Percentiles rank a stretch among this genome's conserved stretches.
Evolutionary conservation across 2,329 filamentous ascomycete species (phyloP).

Genomic region (Aspergillus ustus): DNA sequence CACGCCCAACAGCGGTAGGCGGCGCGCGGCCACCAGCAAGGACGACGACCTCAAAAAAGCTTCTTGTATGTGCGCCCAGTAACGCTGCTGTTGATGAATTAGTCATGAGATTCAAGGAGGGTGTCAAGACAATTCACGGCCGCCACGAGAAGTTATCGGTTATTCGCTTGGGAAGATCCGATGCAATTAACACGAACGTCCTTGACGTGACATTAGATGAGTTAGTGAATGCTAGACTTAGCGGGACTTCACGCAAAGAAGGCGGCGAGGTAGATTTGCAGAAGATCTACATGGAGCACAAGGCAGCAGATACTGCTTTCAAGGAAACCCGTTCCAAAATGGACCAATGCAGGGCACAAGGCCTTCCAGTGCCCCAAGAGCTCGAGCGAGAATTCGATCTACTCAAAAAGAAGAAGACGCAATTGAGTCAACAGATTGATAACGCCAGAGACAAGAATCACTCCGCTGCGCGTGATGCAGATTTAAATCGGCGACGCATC

Average conservation of each 20-base stretch:
- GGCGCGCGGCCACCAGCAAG: slow-evolving; percentile 38
- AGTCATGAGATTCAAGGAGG: slow-evolving; percentile 87
- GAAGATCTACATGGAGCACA: slow-evolving; percentile 73
- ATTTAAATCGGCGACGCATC: slow-evolving; percentile 79
- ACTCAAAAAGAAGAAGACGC: slow-evolving; percentile 74
- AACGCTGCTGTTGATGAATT: slow-evolving; percentile 97
- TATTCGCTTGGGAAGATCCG: slow-evolving; percentile 84
- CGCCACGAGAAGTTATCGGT: slow-evolving; percentile 78
- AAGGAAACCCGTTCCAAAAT: slow-evolving; percentile 72
- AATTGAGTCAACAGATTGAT: slow-evolving; percentile 83
- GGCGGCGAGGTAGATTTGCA: slow-evolving; percentile 57
- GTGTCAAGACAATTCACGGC: slow-evolving; percentile 78
- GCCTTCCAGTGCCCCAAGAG: slow-evolving; percentile 46
- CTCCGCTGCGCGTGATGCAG: slow-evolving; percentile 78
- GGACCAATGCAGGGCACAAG: slow-evolving; percentile 66
- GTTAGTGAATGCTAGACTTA: slow-evolving; percentile 76
- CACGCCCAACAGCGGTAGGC: slow-evolving; percentile 46
- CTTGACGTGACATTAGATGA: slow-evolving; percentile 93
- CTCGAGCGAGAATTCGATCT: slow-evolving; percentile 78
- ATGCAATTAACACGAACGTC: slow-evolving; percentile 88
- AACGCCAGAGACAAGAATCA: slow-evolving; percentile 84
- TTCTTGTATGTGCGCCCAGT: slow-evolving; percentile 96
- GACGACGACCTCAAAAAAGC: slow-evolving; percentile 69
- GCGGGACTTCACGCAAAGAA: slow-evolving; percentile 49
- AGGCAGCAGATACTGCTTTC: slow-evolving; percentile 67